Base-by-base conservation (phyloP, 1,284 basidiomycete genomes). In the Thecaphora frezii region DNA sequence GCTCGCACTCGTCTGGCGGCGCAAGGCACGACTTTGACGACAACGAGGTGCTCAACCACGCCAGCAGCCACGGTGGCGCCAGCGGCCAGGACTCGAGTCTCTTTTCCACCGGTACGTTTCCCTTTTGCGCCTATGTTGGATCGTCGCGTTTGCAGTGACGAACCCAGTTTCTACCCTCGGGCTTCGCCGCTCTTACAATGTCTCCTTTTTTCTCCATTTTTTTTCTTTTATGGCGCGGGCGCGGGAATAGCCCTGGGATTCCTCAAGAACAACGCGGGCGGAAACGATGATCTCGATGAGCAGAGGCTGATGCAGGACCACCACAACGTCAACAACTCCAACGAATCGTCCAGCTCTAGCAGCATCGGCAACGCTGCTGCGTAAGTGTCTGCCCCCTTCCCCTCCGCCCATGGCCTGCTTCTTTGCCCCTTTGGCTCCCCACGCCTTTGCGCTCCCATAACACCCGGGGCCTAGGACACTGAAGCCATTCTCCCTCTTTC, bases 301-400 rank as follows among this genome's bases (percentile, higher is more conserved):
- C 58, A 72, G 53, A 38, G 52, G 58, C 48, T 74, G 30, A 24
- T 69, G n/a, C 57, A 74, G 41, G 50, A 69, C 49, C 64, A 67
- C 51, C 47, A 74, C 22, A 58, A 64, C 40, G 71, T 74, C 43
- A 56, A 67, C 57, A 66, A 72, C 60, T 38, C 57, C 40, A 30
- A 55, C 13, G 58, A 71, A 16, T 38, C 58, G 24, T 66, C 67
- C 54, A 45, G 58, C 36, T 48, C 66, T 3, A 51, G 56, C 30
- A 64, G 72, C 49, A 74, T 74, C 38, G 71, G 71, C 25, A 64
- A 69, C 37, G 71, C 71, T 46, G 71, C 71, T n/a, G 71, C 57
- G 63, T 68, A 46, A 60, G 67, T 69, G n/a, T n/a, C n/a, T n/a
- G n/a, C n/a, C n/a, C n/a, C n/a, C n/a, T n/a, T n/a, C n/a, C n/a